Evolutionary conservation across 1,139 yeast genomes (phyloP).

Genomic region (Pichia sp.): DNA sequence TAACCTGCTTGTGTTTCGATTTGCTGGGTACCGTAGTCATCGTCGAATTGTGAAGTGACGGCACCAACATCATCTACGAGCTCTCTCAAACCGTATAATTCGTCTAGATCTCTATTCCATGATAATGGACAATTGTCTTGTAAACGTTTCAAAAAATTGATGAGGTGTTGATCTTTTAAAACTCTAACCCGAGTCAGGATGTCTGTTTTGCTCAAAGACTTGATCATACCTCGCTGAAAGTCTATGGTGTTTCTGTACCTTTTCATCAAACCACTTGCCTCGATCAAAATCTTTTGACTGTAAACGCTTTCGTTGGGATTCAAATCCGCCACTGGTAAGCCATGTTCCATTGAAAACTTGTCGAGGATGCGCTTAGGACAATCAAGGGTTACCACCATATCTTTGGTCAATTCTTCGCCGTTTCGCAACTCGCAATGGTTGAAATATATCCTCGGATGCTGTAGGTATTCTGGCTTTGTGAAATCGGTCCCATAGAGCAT

Average conservation of each 20-base stretch:
- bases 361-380: slow-evolving; percentile 1
- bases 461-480: slow-evolving; percentile 13
- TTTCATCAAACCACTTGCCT: slow-evolving; percentile 18
- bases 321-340: slow-evolving; percentile 14
- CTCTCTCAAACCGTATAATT: slow-evolving; percentile 13
- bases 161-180: slow-evolving; percentile 15
- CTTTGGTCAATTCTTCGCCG: slow-evolving; percentile 1
- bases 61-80: slow-evolving; percentile 9
- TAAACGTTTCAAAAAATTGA: slow-evolving; percentile 12
- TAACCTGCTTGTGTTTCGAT: neutral
- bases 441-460: neutral
- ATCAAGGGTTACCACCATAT: slow-evolving; percentile 18
- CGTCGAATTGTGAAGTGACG: slow-evolving; percentile 1
- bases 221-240: slow-evolving; percentile 13
- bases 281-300: slow-evolving; percentile 17
- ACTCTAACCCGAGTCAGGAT: slow-evolving; percentile 9
- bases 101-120: slow-evolving; percentile 13
- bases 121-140: slow-evolving; percentile 9
- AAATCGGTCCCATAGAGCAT: slow-evolving; percentile 22
- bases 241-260: slow-evolving; percentile 20
- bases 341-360: neutral
- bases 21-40: slow-evolving; percentile 1
- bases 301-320: slow-evolving; percentile 17
- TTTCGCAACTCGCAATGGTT: slow-evolving; percentile 13
- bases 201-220: slow-evolving; percentile 6